phyloP scores from a whole-genome alignment of 2,329 filamentous ascomycete genomes.

The Talaromyces rugulosus region DNA sequence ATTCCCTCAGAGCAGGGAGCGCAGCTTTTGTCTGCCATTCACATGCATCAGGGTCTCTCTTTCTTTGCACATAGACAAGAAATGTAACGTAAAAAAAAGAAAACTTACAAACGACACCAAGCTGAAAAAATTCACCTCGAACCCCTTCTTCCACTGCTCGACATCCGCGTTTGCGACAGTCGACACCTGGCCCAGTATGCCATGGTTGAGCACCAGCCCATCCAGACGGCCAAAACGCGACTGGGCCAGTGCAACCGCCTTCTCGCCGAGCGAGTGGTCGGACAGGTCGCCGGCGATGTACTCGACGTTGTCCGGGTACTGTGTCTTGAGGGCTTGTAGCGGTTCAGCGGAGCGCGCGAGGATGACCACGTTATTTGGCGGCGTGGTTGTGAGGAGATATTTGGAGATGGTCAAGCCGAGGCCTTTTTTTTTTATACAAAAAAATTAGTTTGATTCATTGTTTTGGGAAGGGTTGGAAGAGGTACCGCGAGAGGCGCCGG shows the following conservation, averaged over 20 bases:
- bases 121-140: slow-evolving; percentile 85
- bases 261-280: slow-evolving; percentile 52
- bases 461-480: neutral
- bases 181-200: slow-evolving; percentile 69
- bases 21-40: slow-evolving; percentile 61
- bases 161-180: slow-evolving; percentile 63
- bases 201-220: slow-evolving; percentile 84
- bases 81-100: neutral
- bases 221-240: slow-evolving; percentile 66
- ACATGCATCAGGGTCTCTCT: neutral
- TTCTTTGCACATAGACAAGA: too few species aligned
- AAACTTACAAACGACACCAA: slow-evolving; percentile 65
- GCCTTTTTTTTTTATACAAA: slow-evolving; percentile 32
- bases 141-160: slow-evolving; percentile 70
- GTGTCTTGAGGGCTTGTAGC: slow-evolving; percentile 49
- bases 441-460: neutral
- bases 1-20: slow-evolving; percentile 63
- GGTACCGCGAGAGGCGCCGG: slow-evolving; percentile 59
- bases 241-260: slow-evolving; percentile 62
- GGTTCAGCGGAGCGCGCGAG: slow-evolving; percentile 54
- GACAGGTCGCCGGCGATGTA: slow-evolving; percentile 56
- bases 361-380: slow-evolving; percentile 54
- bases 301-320: slow-evolving; percentile 53
- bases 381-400: slow-evolving; percentile 50
- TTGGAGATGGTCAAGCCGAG: slow-evolving; percentile 60